Percentiles rank a stretch among this genome's conserved stretches.
Evolutionary conservation across 176 grass and related monocot genomes (phyloP).

Genomic region (Guadua angustifolia): DNA sequence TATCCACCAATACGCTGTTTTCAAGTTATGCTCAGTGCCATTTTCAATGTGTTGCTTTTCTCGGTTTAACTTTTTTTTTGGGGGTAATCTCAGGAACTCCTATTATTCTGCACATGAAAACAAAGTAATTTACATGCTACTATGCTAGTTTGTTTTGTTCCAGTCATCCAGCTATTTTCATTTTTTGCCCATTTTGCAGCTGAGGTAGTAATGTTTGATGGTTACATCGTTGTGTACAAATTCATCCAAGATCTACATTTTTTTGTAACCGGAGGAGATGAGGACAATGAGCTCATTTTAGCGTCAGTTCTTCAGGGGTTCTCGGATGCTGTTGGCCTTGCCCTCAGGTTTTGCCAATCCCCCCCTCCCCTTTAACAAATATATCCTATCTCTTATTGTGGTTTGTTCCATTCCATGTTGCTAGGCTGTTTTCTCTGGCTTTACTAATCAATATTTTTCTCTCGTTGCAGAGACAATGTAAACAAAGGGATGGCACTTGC

Average conservation of each 20-base stretch:
- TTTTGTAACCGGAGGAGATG: constrained; percentile 79
- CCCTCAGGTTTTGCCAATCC: constrained; percentile 52
- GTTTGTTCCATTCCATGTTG: neutral
- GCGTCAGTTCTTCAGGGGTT: constrained; percentile 75
- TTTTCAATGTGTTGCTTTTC: neutral
- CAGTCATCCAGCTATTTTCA: neutral
- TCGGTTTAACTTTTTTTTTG: neutral
- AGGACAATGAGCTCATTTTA: constrained; percentile 84
- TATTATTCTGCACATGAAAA: neutral
- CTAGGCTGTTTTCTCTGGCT: neutral
- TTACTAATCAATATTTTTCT: constrained; percentile 13
- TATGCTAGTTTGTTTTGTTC: neutral
- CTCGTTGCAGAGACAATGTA: constrained; percentile 56
- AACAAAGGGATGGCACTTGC: constrained; percentile 70
- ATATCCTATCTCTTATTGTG: neutral
- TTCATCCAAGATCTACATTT: constrained; percentile 76
- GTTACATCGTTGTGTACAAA: constrained; percentile 72
- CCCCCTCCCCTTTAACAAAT: neutral
- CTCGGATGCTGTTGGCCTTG: constrained; percentile 54
- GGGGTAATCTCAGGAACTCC: neutral
- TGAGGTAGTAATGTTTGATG: constrained; percentile 70
- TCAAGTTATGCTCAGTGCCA: neutral
- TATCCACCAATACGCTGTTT: neutral
- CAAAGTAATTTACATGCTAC: neutral
- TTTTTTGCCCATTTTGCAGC: constrained; percentile 44